A percentile compares a stretch with the other conserved stretches of the same genome.
Evolutionary conservation across 2,329 filamentous ascomycete species (phyloP).

Genomic region (Cadophora sp.): DNA sequence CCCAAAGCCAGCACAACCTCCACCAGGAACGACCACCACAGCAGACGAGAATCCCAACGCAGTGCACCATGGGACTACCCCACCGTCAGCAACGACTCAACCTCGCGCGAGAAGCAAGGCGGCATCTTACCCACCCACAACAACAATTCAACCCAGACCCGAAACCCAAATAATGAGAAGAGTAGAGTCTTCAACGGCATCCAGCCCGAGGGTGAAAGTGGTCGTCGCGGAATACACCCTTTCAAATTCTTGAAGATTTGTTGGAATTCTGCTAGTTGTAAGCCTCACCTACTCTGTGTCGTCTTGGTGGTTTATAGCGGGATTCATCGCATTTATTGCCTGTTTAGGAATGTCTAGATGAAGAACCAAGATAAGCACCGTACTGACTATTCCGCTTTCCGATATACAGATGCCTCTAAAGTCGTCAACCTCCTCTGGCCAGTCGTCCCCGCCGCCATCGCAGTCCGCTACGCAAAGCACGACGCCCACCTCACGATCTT

Average conservation of each 20-base stretch:
- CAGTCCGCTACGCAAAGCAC: constrained; percentile 61
- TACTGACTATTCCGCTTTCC: background rate
- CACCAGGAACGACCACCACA: background rate
- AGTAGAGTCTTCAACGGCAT: constrained; percentile 46
- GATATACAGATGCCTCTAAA: constrained; percentile 56
- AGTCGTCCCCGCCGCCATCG: constrained; percentile 75
- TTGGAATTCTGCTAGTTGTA: constrained; percentile 65
- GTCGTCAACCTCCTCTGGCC: constrained; percentile 77
- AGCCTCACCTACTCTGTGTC: background rate
- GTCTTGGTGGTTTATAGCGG: background rate
- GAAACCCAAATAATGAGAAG: constrained; percentile 29
- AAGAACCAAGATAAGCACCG: too few relatives aligned
- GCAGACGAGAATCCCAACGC: constrained; percentile 11
- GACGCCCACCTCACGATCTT: constrained; percentile 70
- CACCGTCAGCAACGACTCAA: constrained; percentile 15
- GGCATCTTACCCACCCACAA: constrained; percentile 17
- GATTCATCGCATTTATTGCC: background rate
- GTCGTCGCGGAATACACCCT: constrained; percentile 69
- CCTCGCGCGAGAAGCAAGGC: constrained; percentile 16
- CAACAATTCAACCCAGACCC: constrained; percentile 34
- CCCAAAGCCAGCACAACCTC: constrained; percentile 1
- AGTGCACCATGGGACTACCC: constrained; percentile 21
- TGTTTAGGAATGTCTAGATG: too few relatives aligned
- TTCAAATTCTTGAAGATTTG: constrained; percentile 68
- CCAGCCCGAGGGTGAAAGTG: constrained; percentile 68